Percentiles rank a stretch among this genome's conserved stretches.
Conservation (phyloP, 768 basidiomycete species). For the Boletus rubescentipes region DNA sequence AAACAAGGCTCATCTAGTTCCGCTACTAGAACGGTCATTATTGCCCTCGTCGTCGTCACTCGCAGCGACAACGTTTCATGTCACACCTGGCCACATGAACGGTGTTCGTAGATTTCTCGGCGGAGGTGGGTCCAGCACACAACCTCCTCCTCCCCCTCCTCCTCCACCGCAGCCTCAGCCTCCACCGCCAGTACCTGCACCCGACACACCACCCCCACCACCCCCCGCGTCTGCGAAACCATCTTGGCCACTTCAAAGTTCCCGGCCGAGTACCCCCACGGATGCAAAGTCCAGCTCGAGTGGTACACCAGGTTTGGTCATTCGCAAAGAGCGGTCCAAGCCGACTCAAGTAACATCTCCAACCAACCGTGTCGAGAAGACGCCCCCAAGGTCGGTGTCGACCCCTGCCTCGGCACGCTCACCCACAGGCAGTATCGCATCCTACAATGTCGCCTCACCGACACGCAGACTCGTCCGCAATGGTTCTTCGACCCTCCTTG, state of each 20-base stretch:
- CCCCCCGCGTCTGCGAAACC: slow-evolving; percentile 35
- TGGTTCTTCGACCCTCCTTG: slow-evolving; percentile 10
- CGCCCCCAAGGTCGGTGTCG: slow-evolving; percentile 24
- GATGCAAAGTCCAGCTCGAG: slow-evolving; percentile 15
- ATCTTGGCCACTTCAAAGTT: slow-evolving; percentile 46
- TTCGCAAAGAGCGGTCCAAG: slow-evolving; percentile 53
- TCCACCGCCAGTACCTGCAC: slow-evolving; percentile 14
- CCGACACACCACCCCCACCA: slow-evolving; percentile 26
- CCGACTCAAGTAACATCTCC: slow-evolving; percentile 22
- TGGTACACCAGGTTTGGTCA: slow-evolving; percentile 37
- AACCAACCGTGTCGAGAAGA: slow-evolving; percentile 16
- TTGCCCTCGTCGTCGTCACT: not conserved
- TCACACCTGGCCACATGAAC: slow-evolving; percentile 49
- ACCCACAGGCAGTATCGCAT: slow-evolving; percentile 24
- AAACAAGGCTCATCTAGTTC: not conserved
- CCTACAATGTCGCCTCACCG: slow-evolving; percentile 25
- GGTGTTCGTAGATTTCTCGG: slow-evolving; percentile 67
- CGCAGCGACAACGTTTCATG: slow-evolving; percentile 22
- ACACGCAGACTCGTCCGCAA: slow-evolving; percentile 17
- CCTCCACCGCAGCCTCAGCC: slow-evolving; percentile 1
- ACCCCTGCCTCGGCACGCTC: slow-evolving; percentile 20
- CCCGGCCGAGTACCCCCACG: slow-evolving; percentile 33
- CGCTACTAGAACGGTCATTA: no score
- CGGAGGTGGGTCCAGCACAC: slow-evolving; percentile 39
- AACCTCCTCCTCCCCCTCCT: slow-evolving; percentile 25